phyloP scores from a whole-genome alignment of 805 yeast genomes.

The Yueomyces sinensis region DNA sequence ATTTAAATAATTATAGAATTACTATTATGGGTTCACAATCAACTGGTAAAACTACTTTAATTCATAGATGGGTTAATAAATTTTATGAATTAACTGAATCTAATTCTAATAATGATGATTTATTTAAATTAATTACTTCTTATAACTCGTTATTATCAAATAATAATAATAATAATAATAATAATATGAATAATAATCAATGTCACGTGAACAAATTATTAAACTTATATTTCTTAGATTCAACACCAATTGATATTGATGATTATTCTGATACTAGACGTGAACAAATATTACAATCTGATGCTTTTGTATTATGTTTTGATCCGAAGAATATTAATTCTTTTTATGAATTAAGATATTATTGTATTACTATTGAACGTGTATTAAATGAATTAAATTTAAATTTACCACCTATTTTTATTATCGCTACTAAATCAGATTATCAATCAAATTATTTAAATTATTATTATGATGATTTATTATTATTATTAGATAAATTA shows the following conservation, averaged over 20 bases:
- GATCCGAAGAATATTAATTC: constrained; percentile 13
- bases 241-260: constrained; percentile 10
- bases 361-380: constrained; percentile 10
- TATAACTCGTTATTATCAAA: not conserved
- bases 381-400: constrained; percentile 3
- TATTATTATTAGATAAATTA: constrained; percentile 7
- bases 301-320: constrained; percentile 19
- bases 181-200: constrained; percentile 2
- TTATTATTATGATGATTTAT: constrained; percentile 4
- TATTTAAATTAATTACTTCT: not conserved
- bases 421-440: constrained; percentile 14
- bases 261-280: constrained; percentile 12
- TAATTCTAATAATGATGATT: not conserved
- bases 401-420: constrained; percentile 11
- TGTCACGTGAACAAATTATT: too few species aligned
- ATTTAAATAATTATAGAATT: constrained; percentile 9
- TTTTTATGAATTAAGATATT: constrained; percentile 9
- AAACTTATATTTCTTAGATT: constrained; percentile 13
- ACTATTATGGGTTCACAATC: constrained; percentile 15
- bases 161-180: not conserved
- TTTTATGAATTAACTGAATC: not conserved
- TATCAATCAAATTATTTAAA: not conserved
- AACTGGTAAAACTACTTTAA: constrained; percentile 17
- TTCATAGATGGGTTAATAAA: constrained; percentile 10
- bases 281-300: constrained; percentile 18